These are phyloP conservation scores for Mrakia frigida DNA, from an alignment of 768 basidiomycete species.

Conservation along the genomic window DNA sequence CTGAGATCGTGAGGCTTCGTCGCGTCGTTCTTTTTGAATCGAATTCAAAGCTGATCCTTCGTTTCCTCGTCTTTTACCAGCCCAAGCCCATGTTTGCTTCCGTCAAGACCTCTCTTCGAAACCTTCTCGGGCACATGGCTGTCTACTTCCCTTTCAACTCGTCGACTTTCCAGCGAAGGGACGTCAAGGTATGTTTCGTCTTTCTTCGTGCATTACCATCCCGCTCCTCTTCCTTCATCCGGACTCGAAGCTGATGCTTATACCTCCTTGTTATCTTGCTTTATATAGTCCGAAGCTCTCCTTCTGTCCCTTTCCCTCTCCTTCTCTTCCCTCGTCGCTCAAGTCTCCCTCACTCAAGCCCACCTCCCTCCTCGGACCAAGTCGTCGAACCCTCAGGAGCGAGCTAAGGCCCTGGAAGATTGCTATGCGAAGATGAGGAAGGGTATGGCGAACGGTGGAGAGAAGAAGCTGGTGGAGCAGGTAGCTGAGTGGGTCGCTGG, in stretches of 20 bases:
- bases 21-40: no score
- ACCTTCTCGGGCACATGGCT: conserved; percentile 65
- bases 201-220: no score
- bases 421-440: conserved; percentile 30
- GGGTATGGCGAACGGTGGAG: conserved; percentile 33
- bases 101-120: conserved; percentile 52
- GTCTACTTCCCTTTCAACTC: conserved; percentile 73
- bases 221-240: neutral
- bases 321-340: conserved; percentile 41
- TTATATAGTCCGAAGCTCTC: conserved; percentile 51
- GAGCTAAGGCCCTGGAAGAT: conserved; percentile 22
- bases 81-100: conserved; percentile 34
- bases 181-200: conserved; percentile 54
- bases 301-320: conserved; percentile 37
- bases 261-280: neutral
- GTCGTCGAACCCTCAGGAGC: conserved; percentile 15
- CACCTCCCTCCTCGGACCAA: conserved; percentile 29
- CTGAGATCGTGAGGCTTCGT: conserved; percentile 18
- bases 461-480: conserved; percentile 35
- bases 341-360: conserved; percentile 36
- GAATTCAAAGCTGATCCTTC: no score
- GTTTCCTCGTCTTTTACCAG: conserved; percentile 30
- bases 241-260: no score
- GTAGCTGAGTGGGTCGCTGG: conserved; percentile 44
- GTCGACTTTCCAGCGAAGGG: conserved; percentile 43